phyloP scores from a whole-genome alignment of 2,329 filamentous ascomycete species.

The Ophiocordyceps sinensis region DNA sequence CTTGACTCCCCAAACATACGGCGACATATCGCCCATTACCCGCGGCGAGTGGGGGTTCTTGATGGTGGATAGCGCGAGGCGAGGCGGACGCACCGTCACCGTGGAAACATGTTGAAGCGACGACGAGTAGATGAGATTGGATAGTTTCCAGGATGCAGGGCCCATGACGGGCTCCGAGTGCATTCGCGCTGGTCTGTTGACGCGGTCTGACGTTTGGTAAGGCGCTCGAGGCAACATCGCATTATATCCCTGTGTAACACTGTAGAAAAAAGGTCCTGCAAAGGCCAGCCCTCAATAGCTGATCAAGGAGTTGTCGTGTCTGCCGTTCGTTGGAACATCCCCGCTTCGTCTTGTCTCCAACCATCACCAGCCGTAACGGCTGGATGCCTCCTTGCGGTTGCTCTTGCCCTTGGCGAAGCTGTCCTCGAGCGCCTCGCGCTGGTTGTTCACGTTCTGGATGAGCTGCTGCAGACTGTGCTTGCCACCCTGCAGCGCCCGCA shows the following conservation, averaged over 20 bases:
- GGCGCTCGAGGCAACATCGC: not conserved
- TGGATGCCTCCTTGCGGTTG: slow-evolving; percentile 70
- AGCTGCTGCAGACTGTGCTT: slow-evolving; percentile 85
- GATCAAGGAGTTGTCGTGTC: not conserved
- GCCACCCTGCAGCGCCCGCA: slow-evolving; percentile 65
- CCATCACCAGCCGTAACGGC: slow-evolving; percentile 61
- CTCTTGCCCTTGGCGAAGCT: slow-evolving; percentile 71
- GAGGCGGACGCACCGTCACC: slow-evolving; percentile 27
- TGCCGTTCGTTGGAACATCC: not conserved
- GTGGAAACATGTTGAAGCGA: slow-evolving; percentile 35
- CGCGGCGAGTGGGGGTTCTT: slow-evolving; percentile 49
- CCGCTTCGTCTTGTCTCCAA: not conserved
- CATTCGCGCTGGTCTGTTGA: too few relatives aligned
- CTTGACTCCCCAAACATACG: slow-evolving; percentile 42
- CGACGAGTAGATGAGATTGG: slow-evolving; percentile 3
- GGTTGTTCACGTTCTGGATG: slow-evolving; percentile 66
- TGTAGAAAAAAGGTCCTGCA: not conserved
- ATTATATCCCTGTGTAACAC: not conserved
- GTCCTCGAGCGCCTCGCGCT: slow-evolving; percentile 81
- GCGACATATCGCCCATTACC: slow-evolving; percentile 48
- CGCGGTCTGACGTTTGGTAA: not conserved
- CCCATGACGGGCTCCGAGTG: too few relatives aligned
- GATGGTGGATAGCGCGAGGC: slow-evolving; percentile 33
- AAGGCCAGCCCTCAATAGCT: not conserved
- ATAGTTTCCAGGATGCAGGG: too few relatives aligned